A percentile compares a stretch with the other conserved stretches of the same genome.
phyloP scores from a whole-genome alignment of 352 stramenopile species.

The Blastocystis sp. region DNA sequence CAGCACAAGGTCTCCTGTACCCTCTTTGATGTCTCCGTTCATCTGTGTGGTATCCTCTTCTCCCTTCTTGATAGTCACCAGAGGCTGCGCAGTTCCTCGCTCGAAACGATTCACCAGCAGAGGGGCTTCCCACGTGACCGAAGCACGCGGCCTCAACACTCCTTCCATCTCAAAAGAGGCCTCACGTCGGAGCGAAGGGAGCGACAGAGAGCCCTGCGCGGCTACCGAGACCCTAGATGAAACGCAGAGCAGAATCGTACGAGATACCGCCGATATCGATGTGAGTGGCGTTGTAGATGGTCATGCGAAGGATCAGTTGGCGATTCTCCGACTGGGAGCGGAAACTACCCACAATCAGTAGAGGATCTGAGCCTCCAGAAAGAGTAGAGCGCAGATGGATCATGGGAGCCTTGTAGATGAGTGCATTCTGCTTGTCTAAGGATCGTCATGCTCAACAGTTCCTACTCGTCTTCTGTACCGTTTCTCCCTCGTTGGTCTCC shows the following conservation, averaged over 20 bases:
- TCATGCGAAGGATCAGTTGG: constrained; percentile 58
- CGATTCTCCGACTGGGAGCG: constrained; percentile 23
- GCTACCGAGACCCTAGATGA: constrained; percentile 16
- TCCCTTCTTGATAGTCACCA: constrained; percentile 43
- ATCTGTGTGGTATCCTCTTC: constrained; percentile 1
- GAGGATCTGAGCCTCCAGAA: constrained; percentile 40
- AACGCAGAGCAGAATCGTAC: not conserved
- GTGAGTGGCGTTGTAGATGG: constrained; percentile 48
- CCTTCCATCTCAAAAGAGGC: constrained; percentile 59
- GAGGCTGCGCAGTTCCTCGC: constrained; percentile 50
- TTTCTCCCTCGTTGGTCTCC: not conserved
- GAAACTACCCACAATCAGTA: constrained; percentile 56
- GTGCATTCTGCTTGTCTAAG: not conserved
- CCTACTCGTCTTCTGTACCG: not conserved
- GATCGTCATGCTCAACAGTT: not conserved
- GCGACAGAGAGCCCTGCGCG: constrained; percentile 17
- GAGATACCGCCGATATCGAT: constrained; percentile 30
- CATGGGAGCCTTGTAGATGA: constrained; percentile 26
- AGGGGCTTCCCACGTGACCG: constrained; percentile 53
- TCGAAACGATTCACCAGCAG: constrained; percentile 53
- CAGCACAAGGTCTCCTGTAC: constrained; percentile 49
- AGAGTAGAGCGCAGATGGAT: constrained; percentile 52
- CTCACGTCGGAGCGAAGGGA: not conserved
- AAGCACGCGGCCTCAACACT: constrained; percentile 15
- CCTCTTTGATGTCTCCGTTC: constrained; percentile 24